Base-by-base conservation (phyloP, 495 filamentous ascomycete species). In the Corynascus novoguineensis region DNA sequence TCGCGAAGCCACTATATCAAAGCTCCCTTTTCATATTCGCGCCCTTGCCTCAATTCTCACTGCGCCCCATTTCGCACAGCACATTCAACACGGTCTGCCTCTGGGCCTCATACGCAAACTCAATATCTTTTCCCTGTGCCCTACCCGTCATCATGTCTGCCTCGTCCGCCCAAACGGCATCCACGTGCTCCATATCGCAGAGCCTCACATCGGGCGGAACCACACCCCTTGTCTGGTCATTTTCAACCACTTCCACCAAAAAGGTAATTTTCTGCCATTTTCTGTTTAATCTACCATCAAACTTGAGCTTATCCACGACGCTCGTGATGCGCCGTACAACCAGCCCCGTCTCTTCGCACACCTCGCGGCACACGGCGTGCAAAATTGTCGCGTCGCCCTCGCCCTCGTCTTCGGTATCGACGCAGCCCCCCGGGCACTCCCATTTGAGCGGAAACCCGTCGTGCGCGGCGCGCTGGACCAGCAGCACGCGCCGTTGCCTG, bases 291-390 rank as follows among this genome's bases (percentile, higher is more conserved):
- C 63, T 61, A 11, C 54, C 53, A 1, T 53, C 40, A n/a, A 57
- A 65, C 46, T 65, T 60, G 3, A 27, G 22, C 27, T 57, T 53
- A 10, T 63, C 62, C 9, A 57, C 63, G 8, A 78, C 37, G 0
- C 27, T 7, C 8, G 11, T 7, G 14, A 51, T 24, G 1, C 19
- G 59, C 11, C 38, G 60, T 25, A 72, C 65, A 2, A 41, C 50
- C 19, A 82, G 57, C 11, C 74, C 78, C 1, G 75, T 72, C 61
- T 82, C 79, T 59, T 82, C 79, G 59, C 60, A 67, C n/a, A 82
- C 55, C 65, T 82, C 79, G 12, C 79, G 66, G 41, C 57, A 68
- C 5, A 72, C 63, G 0, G 67, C 76, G 42, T 78, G 70, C 17
- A 81, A 59, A 27, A 81, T 57, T 1, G 73, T 73, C 15, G 21